These are phyloP conservation scores for Neurospora sp. DNA, from an alignment of 495 filamentous ascomycete species.

Conservation along the genomic window DNA sequence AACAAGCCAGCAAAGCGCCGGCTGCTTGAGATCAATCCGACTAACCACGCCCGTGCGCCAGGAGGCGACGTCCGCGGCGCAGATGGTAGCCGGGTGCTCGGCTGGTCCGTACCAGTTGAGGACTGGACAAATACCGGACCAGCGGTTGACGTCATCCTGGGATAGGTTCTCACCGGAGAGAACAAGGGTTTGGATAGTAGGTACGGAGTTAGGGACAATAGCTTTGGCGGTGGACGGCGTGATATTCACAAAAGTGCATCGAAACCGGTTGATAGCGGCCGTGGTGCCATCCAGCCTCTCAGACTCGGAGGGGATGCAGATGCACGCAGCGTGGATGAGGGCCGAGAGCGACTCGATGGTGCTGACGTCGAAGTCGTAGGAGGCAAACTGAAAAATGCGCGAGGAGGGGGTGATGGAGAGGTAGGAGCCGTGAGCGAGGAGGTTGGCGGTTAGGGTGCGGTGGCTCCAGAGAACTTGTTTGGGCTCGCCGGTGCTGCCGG, in stretches of 20 bases:
- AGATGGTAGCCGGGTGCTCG: conserved; percentile 18
- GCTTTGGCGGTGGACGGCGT: conserved; percentile 13
- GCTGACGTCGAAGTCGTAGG: conserved; percentile 49
- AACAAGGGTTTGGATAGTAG: conserved; percentile 14
- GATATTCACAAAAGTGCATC: conserved; percentile 14
- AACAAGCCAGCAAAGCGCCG: not conserved
- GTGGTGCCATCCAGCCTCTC: conserved; percentile 9
- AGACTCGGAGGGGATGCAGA: conserved; percentile 24
- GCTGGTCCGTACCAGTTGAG: conserved; percentile 20
- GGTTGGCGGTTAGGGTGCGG: conserved; percentile 29
- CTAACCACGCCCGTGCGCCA: no score
- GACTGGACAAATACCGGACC: conserved; percentile 8
- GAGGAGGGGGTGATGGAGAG: conserved; percentile 29
- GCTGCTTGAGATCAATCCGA: no score
- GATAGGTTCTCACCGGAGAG: conserved; percentile 19
- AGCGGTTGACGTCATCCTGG: conserved; percentile 7
- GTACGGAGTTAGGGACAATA: conserved; percentile 19
- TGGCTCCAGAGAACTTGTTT: conserved; percentile 44
- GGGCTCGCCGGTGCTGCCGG: conserved; percentile 14
- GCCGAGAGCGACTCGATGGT: conserved; percentile 47
- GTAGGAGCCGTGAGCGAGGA: conserved; percentile 22
- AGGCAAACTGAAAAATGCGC: conserved; percentile 46
- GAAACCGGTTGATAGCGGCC: conserved; percentile 7
- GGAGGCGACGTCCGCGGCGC: no score
- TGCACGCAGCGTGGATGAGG: conserved; percentile 28